Percentiles rank a stretch among this genome's conserved stretches.
Conservation (phyloP, 129 eudicot species). For the Helianthus tuberosus region DNA sequence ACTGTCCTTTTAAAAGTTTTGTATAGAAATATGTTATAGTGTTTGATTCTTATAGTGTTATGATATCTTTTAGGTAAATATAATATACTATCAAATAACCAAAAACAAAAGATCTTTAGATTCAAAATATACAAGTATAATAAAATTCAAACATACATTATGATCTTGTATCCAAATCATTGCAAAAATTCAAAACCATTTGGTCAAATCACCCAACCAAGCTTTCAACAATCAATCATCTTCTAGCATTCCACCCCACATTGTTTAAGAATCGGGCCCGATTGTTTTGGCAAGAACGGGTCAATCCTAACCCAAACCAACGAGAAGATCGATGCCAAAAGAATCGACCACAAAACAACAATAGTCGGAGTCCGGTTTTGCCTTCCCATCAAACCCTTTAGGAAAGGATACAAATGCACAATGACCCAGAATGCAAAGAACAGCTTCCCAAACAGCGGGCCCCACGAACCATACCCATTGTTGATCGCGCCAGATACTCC, state of each 20-base stretch:
- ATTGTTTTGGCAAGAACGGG: conserved; percentile 95
- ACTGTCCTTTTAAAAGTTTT: background rate
- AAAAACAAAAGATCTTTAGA: background rate
- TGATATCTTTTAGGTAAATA: too few relatives aligned
- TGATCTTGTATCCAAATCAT: conserved; percentile 25
- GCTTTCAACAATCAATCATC: conserved; percentile 4
- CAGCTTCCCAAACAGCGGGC: conserved; percentile 88
- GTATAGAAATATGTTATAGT: background rate
- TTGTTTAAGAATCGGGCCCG: conserved; percentile 90
- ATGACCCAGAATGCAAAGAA: conserved; percentile 96
- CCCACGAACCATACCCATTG: conserved; percentile 98
- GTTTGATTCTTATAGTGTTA: background rate
- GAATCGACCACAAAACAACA: conserved; percentile 92
- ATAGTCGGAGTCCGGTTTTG: conserved; percentile 97
- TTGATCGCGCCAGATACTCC: conserved; percentile 95
- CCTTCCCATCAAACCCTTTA: conserved; percentile 97
- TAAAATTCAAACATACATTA: conserved; percentile 20
- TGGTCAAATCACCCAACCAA: conserved; percentile 21
- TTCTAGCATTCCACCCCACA: conserved; percentile 94
- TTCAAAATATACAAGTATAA: conserved; percentile 23
- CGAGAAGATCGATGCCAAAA: conserved; percentile 91
- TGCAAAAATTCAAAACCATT: conserved; percentile 18
- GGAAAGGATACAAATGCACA: conserved; percentile 91
- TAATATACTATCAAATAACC: background rate
- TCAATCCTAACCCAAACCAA: conserved; percentile 97